Evolutionary conservation across 441 rosid genomes (phyloP), one percentile per base, ranked within the genome.

Genomic region (Erodium moschatum): DNA sequence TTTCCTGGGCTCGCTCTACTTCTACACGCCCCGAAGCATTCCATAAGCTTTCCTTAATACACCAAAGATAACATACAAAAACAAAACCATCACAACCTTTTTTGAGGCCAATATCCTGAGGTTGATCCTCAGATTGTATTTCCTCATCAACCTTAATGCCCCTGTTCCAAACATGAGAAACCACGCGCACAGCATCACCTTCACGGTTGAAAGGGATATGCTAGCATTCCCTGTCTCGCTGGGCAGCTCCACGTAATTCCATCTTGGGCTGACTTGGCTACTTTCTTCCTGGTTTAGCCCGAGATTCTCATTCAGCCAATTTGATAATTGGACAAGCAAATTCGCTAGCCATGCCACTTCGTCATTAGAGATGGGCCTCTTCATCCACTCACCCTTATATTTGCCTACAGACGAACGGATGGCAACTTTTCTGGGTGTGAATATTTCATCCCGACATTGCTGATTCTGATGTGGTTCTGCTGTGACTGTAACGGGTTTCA

Each of bases 361-460:
- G 50, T 89, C 88, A 20, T 80, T 80, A 1, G 98, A 92, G 58
- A 84, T 76, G 0, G 98, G 98, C 13, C 94, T 91, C 66, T 78
- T 87, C 94, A 92, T 88, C 92, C 90, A 82, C 71, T 92, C 97
- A 15, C 94, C 96, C 76, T 85, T 87, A 82, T 84, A 90, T 70
- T 80, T 81, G 69, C 81, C 65, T 11, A 74, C 70, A 69, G 71
- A 70, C 29, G 83, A 73, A 74, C 73, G 72, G 73, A 76, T 78
- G 13, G 89, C 88, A n/a, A 75, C 72, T 80, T 83, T 86, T 71
- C 88, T 80, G 15, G 97, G 98, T 77, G 81, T 87, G 82, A 92
- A 92, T 71, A 85, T 73, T 72, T 85, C 97, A 27, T 83, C 87
- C 9, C 87, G 85, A 33, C 54, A 77, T 67, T 72, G 82, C 65